These are phyloP conservation scores for Alnus rubra DNA, from an alignment of 306 rosid species.

Conservation along the genomic window DNA sequence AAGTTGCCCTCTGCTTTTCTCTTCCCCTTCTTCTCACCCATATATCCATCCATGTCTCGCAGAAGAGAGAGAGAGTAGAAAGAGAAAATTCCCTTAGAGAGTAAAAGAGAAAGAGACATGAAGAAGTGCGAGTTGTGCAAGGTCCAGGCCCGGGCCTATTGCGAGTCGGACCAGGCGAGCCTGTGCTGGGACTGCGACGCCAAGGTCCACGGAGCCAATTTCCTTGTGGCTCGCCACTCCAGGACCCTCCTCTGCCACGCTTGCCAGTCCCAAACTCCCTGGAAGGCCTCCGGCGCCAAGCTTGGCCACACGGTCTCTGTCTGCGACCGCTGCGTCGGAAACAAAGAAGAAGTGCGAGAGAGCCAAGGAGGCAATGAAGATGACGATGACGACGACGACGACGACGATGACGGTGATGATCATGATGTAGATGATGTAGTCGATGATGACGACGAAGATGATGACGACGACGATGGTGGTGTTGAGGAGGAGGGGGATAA, in stretches of 20 bases:
- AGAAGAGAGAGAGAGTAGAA: slow-evolving; percentile 21
- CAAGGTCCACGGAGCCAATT: slow-evolving; percentile 75
- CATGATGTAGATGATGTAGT: slow-evolving; percentile 3
- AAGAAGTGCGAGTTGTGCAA: slow-evolving; percentile 75
- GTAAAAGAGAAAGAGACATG: slow-evolving; percentile 26
- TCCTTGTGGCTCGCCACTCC: slow-evolving; percentile 68
- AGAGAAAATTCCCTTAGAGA: neutral
- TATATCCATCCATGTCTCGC: neutral
- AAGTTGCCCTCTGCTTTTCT: slow-evolving; percentile 16
- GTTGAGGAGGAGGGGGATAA: slow-evolving; percentile 42
- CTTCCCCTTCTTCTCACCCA: slow-evolving; percentile 5
- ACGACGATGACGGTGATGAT: neutral
- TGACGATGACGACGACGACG: slow-evolving; percentile 34
- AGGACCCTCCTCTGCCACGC: slow-evolving; percentile 70
- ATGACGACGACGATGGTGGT: slow-evolving; percentile 27
- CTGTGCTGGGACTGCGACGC: slow-evolving; percentile 83
- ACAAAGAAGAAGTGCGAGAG: slow-evolving; percentile 28
- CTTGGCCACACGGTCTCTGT: slow-evolving; percentile 65
- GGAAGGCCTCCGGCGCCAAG: slow-evolving; percentile 71
- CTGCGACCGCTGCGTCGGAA: slow-evolving; percentile 51
- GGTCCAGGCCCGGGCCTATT: slow-evolving; percentile 57
- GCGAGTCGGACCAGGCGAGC: slow-evolving; percentile 77
- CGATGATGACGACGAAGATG: slow-evolving; percentile 10
- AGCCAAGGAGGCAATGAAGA: slow-evolving; percentile 52
- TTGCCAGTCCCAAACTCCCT: slow-evolving; percentile 71